Evolutionary conservation across 495 filamentous ascomycete species (phyloP), one percentile per base, ranked within the genome.

Genomic region (Halenospora varia): DNA sequence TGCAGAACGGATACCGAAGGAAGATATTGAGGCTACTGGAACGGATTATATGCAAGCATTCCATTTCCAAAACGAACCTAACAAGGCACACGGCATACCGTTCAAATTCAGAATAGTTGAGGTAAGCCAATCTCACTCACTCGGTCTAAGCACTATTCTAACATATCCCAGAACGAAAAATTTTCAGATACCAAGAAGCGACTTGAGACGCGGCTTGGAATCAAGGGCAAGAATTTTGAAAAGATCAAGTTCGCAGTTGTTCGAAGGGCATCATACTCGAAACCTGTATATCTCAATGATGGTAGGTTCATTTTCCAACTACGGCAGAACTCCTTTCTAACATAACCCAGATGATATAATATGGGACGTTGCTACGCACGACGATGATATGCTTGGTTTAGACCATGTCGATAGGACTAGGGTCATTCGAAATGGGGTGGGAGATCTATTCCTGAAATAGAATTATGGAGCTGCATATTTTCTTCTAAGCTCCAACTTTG

Each of bases 171-270:
- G 56, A 60, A 45, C 19, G 94, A 98, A 67, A 71, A 77, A 35
- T 99, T 97, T 74, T 82, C 85, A 40, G 88, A 97, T 25, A 97
- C 94, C 50, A 96, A 92, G 74, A 86, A 92, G 65, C 84, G 94
- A 20, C 77, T 99, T 2, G 90, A 90, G 63, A 89, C 89, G 67
- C 82, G 94, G 48, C 96, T 89, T 2, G 92, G 92, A 11, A 84
- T 99, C 69, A 97, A 96, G 74, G 94, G 94, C 61, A 97, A 97
- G 76, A 90, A 89, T 55, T 94, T 97, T 61, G 94, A 99, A 71
- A 99, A 97, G 78, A 92, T 97, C 69, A 96, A 92, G 72, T 97
- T 99, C 75, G 89, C 91, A 3, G 73, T 96, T 45, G 79, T 97
- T 6, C 82, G 83, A 58, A 81, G 88, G 53, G 70, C 77, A 23